These are phyloP conservation scores for Xylariaceae sp. DNA, from an alignment of 2,329 filamentous ascomycete genomes.

Conservation along the genomic window DNA sequence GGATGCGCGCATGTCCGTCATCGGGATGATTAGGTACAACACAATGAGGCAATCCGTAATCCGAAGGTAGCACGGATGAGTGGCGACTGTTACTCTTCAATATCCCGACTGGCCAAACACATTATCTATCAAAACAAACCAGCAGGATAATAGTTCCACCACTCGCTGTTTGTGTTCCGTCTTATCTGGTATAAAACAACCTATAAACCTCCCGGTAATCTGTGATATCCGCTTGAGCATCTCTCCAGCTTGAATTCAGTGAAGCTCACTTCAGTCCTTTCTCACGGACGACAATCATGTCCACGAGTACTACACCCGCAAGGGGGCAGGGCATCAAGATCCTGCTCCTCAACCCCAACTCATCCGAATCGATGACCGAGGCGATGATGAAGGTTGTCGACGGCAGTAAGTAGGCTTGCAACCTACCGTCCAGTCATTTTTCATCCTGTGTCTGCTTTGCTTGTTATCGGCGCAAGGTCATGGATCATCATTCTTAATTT, in stretches of 20 bases:
- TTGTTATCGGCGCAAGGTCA: background rate
- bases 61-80: too few species aligned
- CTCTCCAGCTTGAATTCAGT: too few species aligned
- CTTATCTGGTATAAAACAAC: too few species aligned
- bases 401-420: slow-evolving; percentile 20
- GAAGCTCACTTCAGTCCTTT: too few species aligned
- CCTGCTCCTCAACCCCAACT: slow-evolving; percentile 76
- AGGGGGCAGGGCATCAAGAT: slow-evolving; percentile 42
- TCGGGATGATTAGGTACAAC: background rate
- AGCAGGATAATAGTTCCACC: too few species aligned
- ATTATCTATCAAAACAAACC: too few species aligned
- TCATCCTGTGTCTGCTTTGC: too few species aligned
- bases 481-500: background rate
- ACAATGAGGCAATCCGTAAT: background rate
- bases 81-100: too few species aligned
- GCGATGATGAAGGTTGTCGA: slow-evolving; percentile 51
- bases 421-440: background rate
- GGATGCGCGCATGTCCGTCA: background rate
- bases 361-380: slow-evolving; percentile 65
- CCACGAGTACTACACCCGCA: slow-evolving; percentile 24
- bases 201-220: too few species aligned
- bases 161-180: too few species aligned
- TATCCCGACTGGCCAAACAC: too few species aligned
- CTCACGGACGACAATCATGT: background rate
- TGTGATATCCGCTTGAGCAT: too few species aligned